Evolutionary conservation across 768 basidiomycete genomes (phyloP).

Genomic region (Trametes maxima): DNA sequence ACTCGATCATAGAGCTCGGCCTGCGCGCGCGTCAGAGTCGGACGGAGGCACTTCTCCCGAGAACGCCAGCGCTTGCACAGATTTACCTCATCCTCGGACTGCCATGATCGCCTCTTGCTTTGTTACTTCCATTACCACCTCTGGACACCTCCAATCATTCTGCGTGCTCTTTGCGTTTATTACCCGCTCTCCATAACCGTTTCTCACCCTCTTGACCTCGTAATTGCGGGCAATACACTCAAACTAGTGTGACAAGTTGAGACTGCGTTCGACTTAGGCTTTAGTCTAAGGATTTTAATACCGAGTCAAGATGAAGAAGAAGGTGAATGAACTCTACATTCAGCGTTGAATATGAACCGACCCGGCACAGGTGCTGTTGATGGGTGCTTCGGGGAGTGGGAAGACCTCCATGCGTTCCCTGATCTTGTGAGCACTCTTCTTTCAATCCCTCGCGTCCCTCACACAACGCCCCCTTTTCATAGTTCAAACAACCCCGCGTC

Average conservation of each 20-base stretch:
- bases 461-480: slow-evolving; percentile 6
- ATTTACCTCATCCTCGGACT: slow-evolving; percentile 14
- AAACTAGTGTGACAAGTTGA: not conserved
- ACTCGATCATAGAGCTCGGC: too few relatives aligned
- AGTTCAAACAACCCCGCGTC: slow-evolving; percentile 96
- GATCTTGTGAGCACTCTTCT: slow-evolving; percentile 77
- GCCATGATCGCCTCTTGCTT: slow-evolving; percentile 20
- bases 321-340: slow-evolving; percentile 38
- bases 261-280: not conserved
- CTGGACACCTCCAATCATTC: not conserved
- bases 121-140: not conserved
- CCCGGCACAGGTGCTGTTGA: slow-evolving; percentile 78
- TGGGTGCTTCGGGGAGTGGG: slow-evolving; percentile 95
- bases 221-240: too few relatives aligned
- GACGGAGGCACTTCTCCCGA: not conserved
- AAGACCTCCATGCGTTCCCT: slow-evolving; percentile 99
- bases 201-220: too few relatives aligned
- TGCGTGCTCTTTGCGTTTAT: not conserved
- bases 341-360: not conserved
- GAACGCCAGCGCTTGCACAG: not conserved
- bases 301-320: slow-evolving; percentile 52
- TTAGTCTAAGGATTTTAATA: not conserved
- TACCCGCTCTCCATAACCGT: not conserved
- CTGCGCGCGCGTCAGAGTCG: not conserved
- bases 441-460: slow-evolving; percentile 10